These are phyloP conservation scores for Capsicum baccatum DNA, from an alignment of 257 asterid species.

Conservation along the genomic window DNA sequence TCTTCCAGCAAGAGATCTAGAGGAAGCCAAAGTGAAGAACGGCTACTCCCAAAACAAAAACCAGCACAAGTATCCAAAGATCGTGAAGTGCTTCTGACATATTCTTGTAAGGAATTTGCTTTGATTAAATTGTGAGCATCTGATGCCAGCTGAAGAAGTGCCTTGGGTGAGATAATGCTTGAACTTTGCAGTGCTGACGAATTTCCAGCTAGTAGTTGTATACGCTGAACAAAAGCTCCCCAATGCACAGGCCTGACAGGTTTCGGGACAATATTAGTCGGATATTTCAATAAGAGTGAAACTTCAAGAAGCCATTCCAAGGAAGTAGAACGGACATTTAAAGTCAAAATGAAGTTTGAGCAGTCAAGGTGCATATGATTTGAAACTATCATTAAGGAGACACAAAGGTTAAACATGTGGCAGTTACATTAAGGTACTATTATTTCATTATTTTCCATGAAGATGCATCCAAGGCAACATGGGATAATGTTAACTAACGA, in stretches of 20 bases:
- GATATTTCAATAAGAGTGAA: constrained; percentile 1
- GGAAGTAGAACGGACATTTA: background rate
- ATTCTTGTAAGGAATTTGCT: constrained; percentile 52
- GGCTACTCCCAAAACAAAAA: constrained; percentile 71
- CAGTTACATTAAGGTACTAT: background rate
- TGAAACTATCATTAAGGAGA: background rate
- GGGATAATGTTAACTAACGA: background rate
- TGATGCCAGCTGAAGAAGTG: constrained; percentile 57
- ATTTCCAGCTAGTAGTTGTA: constrained; percentile 67
- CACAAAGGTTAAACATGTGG: background rate
- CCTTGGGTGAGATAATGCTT: constrained; percentile 46
- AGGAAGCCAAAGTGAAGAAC: constrained; percentile 92
- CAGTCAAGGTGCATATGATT: background rate
- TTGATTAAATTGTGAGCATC: constrained; percentile 43
- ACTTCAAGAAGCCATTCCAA: background rate
- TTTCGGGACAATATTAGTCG: constrained; percentile 23
- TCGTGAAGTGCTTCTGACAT: constrained; percentile 48
- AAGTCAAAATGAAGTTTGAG: constrained; percentile 1
- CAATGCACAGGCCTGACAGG: constrained; percentile 68
- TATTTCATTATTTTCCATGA: background rate
- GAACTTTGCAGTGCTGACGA: constrained; percentile 70
- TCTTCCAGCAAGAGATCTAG: constrained; percentile 92
- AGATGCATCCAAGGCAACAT: background rate
- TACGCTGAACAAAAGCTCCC: constrained; percentile 63
- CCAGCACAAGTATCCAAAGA: constrained; percentile 66